phyloP scores from a whole-genome alignment of 768 basidiomycete species.

The Suillus hirtellus region DNA sequence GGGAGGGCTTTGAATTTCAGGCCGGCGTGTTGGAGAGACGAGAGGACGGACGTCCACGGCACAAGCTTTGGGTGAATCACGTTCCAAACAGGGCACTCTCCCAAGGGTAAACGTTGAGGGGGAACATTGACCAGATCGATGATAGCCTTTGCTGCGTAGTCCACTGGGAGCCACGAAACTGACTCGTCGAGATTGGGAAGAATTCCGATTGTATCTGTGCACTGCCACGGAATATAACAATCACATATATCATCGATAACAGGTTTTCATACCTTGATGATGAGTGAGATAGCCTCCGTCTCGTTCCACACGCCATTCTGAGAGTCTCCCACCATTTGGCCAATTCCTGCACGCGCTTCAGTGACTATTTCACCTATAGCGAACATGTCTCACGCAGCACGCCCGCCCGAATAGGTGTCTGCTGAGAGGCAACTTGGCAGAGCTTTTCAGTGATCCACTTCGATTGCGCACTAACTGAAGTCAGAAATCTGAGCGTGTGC shows the following conservation, averaged over 20 bases:
- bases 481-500: neutral
- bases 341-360: conserved; percentile 46
- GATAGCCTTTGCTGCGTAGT: conserved; percentile 50
- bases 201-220: conserved; percentile 40
- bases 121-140: conserved; percentile 40
- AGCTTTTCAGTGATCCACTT: conserved; percentile 61
- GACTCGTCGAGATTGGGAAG: conserved; percentile 35
- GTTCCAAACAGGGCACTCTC: conserved; percentile 24
- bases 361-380: conserved; percentile 12
- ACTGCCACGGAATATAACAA: conserved; percentile 34
- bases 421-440: conserved; percentile 41
- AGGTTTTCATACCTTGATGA: conserved; percentile 26
- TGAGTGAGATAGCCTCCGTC: conserved; percentile 40
- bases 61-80: conserved; percentile 19
- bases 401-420: conserved; percentile 22
- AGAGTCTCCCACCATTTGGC: conserved; percentile 57
- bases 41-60: conserved; percentile 42
- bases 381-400: conserved; percentile 23
- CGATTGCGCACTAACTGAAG: conserved; percentile 24
- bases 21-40: conserved; percentile 37
- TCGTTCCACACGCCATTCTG: conserved; percentile 53
- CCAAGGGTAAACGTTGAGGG: neutral
- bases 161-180: conserved; percentile 52
- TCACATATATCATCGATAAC: neutral
- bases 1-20: conserved; percentile 28